These are phyloP conservation scores for Colletotrichum godetiae DNA, from an alignment of 2,329 filamentous ascomycete genomes.

Conservation along the genomic window DNA sequence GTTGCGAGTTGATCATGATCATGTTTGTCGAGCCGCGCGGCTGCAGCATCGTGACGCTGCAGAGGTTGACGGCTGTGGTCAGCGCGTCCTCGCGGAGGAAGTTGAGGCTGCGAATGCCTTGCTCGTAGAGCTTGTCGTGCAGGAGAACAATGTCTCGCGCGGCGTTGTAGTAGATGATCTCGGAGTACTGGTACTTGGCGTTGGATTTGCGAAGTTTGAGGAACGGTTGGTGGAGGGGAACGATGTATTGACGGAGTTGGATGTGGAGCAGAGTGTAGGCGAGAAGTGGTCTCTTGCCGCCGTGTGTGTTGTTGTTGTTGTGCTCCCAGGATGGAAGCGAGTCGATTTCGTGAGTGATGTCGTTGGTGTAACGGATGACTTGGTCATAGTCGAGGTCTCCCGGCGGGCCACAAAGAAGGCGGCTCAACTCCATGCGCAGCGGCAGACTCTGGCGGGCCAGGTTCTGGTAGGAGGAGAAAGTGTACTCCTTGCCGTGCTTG, in stretches of 20 bases:
- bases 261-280: conserved; percentile 71
- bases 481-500: conserved; percentile 64
- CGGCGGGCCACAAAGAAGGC: conserved; percentile 64
- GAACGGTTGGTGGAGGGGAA: conserved; percentile 70
- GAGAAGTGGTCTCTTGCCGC: conserved; percentile 65
- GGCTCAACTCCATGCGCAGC: conserved; percentile 67
- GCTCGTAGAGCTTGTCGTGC: conserved; percentile 69
- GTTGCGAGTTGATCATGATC: conserved; percentile 71
- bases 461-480: conserved; percentile 69
- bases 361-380: conserved; percentile 70
- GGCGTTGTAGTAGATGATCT: conserved; percentile 72
- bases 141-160: conserved; percentile 71
- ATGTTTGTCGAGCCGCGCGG: conserved; percentile 68
- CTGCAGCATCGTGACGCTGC: conserved; percentile 70
- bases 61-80: conserved; percentile 70
- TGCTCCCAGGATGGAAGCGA: conserved; percentile 67
- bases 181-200: conserved; percentile 71
- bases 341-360: conserved; percentile 71
- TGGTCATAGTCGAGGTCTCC: conserved; percentile 70
- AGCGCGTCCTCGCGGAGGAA: conserved; percentile 70
- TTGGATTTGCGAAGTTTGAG: conserved; percentile 69
- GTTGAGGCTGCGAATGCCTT: conserved; percentile 68
- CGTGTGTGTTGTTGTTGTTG: conserved; percentile 46
- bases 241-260: conserved; percentile 71
- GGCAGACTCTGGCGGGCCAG: conserved; percentile 66